Evolutionary conservation across 495 filamentous ascomycete species (phyloP).

Genomic region (Sordaria brevicollis): DNA sequence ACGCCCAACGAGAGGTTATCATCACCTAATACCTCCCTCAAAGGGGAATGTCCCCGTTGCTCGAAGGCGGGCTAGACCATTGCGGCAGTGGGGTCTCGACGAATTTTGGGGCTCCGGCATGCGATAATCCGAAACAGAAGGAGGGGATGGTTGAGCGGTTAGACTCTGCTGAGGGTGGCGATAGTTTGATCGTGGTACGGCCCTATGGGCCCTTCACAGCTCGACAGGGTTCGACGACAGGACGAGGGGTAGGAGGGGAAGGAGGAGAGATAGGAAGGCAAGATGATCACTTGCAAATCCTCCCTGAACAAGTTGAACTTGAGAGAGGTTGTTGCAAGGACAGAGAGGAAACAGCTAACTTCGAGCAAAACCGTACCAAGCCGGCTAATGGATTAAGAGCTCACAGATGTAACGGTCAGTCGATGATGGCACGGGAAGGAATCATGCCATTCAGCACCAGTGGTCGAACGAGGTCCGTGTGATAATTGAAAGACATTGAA

Average conservation of each 20-base stretch:
- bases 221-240: not conserved
- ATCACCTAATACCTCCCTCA: not conserved
- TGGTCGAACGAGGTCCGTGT: not conserved
- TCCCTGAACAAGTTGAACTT: not conserved
- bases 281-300: not conserved
- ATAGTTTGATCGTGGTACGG: not conserved
- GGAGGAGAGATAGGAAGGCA: not conserved
- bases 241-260: not conserved
- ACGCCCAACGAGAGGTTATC: not conserved
- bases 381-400: not conserved
- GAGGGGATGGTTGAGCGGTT: not conserved
- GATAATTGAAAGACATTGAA: not conserved
- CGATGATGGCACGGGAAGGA: not conserved
- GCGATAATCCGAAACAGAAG: not conserved
- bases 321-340: not conserved
- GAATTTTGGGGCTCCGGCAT: not conserved
- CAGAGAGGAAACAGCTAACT: not conserved
- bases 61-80: not conserved
- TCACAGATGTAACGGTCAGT: not conserved
- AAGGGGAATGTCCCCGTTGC: not conserved
- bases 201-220: not conserved
- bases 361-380: not conserved
- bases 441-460: not conserved
- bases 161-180: not conserved
- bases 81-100: not conserved